Evolutionary conservation across 2,329 filamentous ascomycete genomes (phyloP), one percentile per base, ranked within the genome.

Genomic region (Colletotrichum sublineola): DNA sequence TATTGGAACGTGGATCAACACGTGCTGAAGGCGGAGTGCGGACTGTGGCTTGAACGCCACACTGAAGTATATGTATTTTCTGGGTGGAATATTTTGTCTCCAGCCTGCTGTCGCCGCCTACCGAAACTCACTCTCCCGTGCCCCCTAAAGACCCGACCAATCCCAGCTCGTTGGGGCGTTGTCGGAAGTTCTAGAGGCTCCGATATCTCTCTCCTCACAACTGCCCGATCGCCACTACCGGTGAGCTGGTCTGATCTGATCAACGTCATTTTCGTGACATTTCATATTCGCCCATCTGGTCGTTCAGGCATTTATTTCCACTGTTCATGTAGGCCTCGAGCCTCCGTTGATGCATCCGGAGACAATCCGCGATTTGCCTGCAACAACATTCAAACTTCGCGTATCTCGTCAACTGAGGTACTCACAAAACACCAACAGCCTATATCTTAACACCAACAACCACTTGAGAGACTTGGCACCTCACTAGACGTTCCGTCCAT

Each of bases 371-470:
- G 66, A 70, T 44, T 56, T 69, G 66, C 66, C 52, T 65, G 55
- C 40, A 31, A 42, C 61, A 46, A 55, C 2, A 24, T 6, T 31
- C 20, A 40, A n/a, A 36, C 29, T 36, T 36, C 20, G 48, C 50
- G 15, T 57, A 15, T 64, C 68, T 67, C 58, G 50, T 73, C 68
- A 48, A 73, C 71, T 63, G 68, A 73, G 67, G 67, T 46, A 29
- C 48, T 56, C 33, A 24, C 65, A 46, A 24, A 12, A 20, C 48
- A 40, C 50, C 15, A 48, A 31, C n/a, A 63, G 20, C 44, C 33
- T 36, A 38, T n/a, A 63, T 46, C 44, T 57, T 24, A 46, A 68
- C 29, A 50, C 31, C 38, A 36, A 20, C 18, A 36, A 20, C 18
- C n/a, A 53, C 48, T 50, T 38, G 46, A 63, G 36, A 52, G 2